phyloP scores from a whole-genome alignment of 2,329 filamentous ascomycete species.

The Dendryphion nanum region DNA sequence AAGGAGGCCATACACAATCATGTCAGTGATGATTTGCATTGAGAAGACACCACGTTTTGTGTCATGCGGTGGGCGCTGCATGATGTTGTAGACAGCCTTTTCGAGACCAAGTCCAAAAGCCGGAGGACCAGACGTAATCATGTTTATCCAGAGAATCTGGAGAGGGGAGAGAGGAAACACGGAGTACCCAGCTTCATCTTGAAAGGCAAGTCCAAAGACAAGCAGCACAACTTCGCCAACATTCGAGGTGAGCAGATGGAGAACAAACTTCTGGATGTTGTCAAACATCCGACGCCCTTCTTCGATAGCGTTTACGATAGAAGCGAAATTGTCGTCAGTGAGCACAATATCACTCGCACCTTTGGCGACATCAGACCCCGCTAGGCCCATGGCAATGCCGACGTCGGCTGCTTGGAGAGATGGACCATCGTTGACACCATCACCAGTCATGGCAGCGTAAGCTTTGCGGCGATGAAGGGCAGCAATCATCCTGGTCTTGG shows the following conservation, averaged over 20 bases:
- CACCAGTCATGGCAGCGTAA: slow-evolving; percentile 45
- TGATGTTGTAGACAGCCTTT: slow-evolving; percentile 33
- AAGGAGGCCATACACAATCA: slow-evolving; percentile 35
- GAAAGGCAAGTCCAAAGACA: slow-evolving; percentile 35
- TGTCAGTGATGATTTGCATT: slow-evolving; percentile 33
- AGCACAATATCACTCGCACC: slow-evolving; percentile 47
- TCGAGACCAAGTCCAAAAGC: slow-evolving; percentile 38
- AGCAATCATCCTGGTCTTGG: slow-evolving; percentile 40
- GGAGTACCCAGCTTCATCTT: slow-evolving; percentile 29
- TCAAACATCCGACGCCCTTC: slow-evolving; percentile 47
- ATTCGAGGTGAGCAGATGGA: slow-evolving; percentile 32
- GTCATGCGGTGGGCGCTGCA: slow-evolving; percentile 27
- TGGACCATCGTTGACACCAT: slow-evolving; percentile 48
- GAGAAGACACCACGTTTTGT: slow-evolving; percentile 30
- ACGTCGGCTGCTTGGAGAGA: slow-evolving; percentile 47
- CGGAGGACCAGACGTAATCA: slow-evolving; percentile 37
- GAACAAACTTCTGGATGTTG: slow-evolving; percentile 46
- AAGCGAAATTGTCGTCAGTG: slow-evolving; percentile 47
- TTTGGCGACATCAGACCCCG: slow-evolving; percentile 46
- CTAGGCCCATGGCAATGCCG: slow-evolving; percentile 46
- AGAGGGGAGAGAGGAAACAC: slow-evolving; percentile 38
- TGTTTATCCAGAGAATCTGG: slow-evolving; percentile 41
- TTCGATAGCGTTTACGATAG: slow-evolving; percentile 46
- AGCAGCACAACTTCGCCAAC: slow-evolving; percentile 35
- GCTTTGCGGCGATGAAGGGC: slow-evolving; percentile 36